phyloP scores from a whole-genome alignment of 768 basidiomycete species.

The Sarcodon aspratus region DNA sequence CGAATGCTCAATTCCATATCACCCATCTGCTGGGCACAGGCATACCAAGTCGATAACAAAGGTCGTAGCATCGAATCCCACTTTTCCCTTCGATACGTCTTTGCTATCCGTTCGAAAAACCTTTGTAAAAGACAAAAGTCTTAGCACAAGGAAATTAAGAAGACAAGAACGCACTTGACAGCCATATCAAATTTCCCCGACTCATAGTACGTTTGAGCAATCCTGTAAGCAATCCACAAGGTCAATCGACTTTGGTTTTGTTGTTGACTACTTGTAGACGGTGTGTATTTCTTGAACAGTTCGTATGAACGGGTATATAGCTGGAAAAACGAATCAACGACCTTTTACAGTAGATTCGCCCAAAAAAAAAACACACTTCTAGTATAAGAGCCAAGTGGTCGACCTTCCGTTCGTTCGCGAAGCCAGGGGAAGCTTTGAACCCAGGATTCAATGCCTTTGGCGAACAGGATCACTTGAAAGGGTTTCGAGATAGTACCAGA shows the following conservation, averaged over 20 bases:
- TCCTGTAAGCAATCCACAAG: slow-evolving; percentile 83
- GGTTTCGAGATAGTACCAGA: neutral
- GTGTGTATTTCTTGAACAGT: slow-evolving; percentile 70
- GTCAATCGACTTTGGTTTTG: slow-evolving; percentile 70
- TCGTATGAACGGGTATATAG: slow-evolving; percentile 94
- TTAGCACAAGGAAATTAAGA: neutral
- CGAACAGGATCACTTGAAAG: slow-evolving; percentile 1
- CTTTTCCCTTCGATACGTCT: slow-evolving; percentile 75
- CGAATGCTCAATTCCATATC: slow-evolving; percentile 68
- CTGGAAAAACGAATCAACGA: slow-evolving; percentile 24
- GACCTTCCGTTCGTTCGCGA: slow-evolving; percentile 84
- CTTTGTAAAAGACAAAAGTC: slow-evolving; percentile 22
- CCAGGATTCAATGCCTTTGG: neutral
- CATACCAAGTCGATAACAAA: slow-evolving; percentile 71
- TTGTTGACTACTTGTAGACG: slow-evolving; percentile 14
- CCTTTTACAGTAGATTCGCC: neutral
- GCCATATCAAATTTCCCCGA: slow-evolving; percentile 82
- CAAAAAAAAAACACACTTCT: slow-evolving; percentile 43
- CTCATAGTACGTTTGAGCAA: slow-evolving; percentile 77
- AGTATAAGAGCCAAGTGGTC: slow-evolving; percentile 76
- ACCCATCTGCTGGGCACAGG: slow-evolving; percentile 68
- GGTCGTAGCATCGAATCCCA: slow-evolving; percentile 71
- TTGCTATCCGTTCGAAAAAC: slow-evolving; percentile 89
- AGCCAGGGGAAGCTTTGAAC: slow-evolving; percentile 46
- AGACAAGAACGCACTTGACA: slow-evolving; percentile 44